phyloP scores from a whole-genome alignment of 441 rosid genomes.

The Brassica hybrid region DNA sequence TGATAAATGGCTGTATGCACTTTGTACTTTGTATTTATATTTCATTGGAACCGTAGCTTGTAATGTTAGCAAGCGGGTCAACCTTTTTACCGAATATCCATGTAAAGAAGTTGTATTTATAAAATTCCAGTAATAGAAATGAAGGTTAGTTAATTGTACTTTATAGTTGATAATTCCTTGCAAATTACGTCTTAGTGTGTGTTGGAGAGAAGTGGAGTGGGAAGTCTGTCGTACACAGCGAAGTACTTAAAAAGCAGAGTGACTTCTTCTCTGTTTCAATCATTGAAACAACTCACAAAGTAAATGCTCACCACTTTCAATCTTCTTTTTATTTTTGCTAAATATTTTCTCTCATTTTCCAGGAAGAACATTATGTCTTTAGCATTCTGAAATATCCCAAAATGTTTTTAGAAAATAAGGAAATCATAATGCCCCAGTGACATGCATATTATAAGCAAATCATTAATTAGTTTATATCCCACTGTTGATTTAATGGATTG shows the following conservation, averaged over 20 bases:
- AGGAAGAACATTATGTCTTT: neutral
- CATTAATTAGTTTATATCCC: slow-evolving; percentile 17
- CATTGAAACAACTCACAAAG: slow-evolving; percentile 43
- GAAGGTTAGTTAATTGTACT: slow-evolving; percentile 12
- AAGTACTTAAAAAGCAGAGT: slow-evolving; percentile 30
- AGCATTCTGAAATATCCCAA: neutral
- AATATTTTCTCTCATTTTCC: slow-evolving; percentile 14
- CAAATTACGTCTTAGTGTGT: slow-evolving; percentile 28
- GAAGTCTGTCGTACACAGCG: slow-evolving; percentile 42
- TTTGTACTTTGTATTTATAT: too few relatives aligned
- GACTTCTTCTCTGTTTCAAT: slow-evolving; percentile 38
- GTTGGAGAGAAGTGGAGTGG: slow-evolving; percentile 27
- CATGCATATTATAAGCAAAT: slow-evolving; percentile 14
- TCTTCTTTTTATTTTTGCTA: neutral
- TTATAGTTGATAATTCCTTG: slow-evolving; percentile 33
- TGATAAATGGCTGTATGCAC: too few relatives aligned
- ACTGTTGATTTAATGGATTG: slow-evolving; percentile 31
- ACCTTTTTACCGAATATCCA: too few relatives aligned
- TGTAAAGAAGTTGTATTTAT: too few relatives aligned
- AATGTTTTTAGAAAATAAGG: neutral
- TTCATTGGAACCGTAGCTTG: too few relatives aligned
- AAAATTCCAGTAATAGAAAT: neutral
- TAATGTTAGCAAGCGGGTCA: neutral
- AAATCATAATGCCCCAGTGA: slow-evolving; percentile 5
- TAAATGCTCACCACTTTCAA: slow-evolving; percentile 26